Evolutionary conservation across 495 filamentous ascomycete species (phyloP).

Genomic region (Tuber umbilicatum): DNA sequence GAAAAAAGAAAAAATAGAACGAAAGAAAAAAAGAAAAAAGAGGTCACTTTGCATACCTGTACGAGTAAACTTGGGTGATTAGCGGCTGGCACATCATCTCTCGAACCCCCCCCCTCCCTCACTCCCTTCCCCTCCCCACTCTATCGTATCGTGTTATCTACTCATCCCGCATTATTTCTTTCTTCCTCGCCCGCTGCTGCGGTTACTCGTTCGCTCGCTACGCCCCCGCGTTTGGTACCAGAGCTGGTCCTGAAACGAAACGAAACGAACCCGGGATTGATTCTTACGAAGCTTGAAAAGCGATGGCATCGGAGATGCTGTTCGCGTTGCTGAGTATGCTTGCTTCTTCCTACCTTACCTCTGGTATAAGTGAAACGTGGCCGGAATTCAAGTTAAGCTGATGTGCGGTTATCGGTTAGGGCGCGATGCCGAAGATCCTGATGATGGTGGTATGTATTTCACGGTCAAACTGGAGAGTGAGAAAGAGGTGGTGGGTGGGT

Average conservation of each 20-base stretch:
- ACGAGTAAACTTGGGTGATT: background rate
- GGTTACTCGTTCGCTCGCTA: background rate
- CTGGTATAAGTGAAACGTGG: conserved; percentile 2
- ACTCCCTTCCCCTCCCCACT: background rate
- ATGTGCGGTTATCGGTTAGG: conserved; percentile 17
- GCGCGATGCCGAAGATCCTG: conserved; percentile 38
- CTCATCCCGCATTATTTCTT: background rate
- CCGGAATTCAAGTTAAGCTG: conserved; percentile 13
- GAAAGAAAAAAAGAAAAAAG: background rate
- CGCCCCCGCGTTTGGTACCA: background rate
- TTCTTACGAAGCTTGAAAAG: conserved; percentile 10
- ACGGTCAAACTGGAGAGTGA: background rate
- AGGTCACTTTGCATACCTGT: background rate
- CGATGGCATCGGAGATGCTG: conserved; percentile 29
- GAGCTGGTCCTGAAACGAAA: background rate
- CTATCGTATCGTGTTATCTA: background rate
- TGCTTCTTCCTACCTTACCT: background rate
- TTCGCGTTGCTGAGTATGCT: conserved; percentile 36
- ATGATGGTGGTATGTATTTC: conserved; percentile 33
- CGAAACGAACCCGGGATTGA: background rate
- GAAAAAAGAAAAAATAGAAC: background rate
- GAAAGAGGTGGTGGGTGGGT: conserved; percentile 11
- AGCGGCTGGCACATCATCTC: background rate
- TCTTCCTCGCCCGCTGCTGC: background rate
- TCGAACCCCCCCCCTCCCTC: background rate